Percentiles rank a stretch among this genome's conserved stretches.
Conservation (phyloP, 805 yeast genomes). For the Starmerella bombi region DNA sequence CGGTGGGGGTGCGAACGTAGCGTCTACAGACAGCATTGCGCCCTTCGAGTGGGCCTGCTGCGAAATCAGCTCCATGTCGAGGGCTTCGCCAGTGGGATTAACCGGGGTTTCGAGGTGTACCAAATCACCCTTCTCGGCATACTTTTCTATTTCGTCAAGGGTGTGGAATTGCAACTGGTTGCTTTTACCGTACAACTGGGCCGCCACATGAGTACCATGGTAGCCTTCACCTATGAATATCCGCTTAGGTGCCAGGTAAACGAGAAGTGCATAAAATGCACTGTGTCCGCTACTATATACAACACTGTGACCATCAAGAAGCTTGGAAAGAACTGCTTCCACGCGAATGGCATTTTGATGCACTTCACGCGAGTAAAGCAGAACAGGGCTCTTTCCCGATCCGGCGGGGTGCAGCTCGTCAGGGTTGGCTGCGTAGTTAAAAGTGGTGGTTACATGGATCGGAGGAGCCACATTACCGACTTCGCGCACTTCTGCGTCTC, state of each 20-base stretch:
- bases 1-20: conserved; percentile 92
- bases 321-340: conserved; percentile 47
- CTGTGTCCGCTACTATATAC: conserved; percentile 65
- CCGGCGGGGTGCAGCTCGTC: conserved; percentile 23
- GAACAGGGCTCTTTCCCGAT: not conserved
- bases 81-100: conserved; percentile 63
- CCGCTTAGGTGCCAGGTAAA: conserved; percentile 55
- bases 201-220: conserved; percentile 68
- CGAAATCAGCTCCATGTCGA: conserved; percentile 49
- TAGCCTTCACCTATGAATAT: conserved; percentile 68
- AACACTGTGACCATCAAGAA: conserved; percentile 54
- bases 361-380: conserved; percentile 52
- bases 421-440: conserved; percentile 50
- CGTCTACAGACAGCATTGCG: conserved; percentile 60
- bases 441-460: conserved; percentile 70
- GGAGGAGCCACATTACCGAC: conserved; percentile 47
- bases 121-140: conserved; percentile 52
- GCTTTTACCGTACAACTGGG: conserved; percentile 46
- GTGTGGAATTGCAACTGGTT: conserved; percentile 32
- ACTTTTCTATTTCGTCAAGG: conserved; percentile 29
- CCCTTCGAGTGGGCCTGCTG: conserved; percentile 55
- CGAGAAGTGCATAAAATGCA: conserved; percentile 64
- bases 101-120: conserved; percentile 62
- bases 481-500: not conserved
- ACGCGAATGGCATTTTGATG: conserved; percentile 60